Evolutionary conservation across 1,139 yeast genomes (phyloP).

Genomic region (Magnusiomyces clavatus): DNA sequence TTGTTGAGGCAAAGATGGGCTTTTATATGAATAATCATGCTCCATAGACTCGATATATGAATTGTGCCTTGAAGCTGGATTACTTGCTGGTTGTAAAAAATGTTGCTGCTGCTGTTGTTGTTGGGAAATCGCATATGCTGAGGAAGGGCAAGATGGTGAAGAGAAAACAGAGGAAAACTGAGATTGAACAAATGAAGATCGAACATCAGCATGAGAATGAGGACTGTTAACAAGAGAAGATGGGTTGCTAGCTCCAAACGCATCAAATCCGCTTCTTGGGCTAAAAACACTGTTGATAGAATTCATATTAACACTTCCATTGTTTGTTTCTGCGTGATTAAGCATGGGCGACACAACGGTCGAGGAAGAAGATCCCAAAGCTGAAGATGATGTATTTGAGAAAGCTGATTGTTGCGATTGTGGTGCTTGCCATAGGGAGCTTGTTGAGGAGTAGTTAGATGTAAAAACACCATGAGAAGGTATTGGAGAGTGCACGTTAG

Average conservation of each 20-base stretch:
- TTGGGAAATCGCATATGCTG: slow-evolving; percentile 7
- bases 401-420: neutral
- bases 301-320: neutral
- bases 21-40: slow-evolving; percentile 6
- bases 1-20: slow-evolving; percentile 7
- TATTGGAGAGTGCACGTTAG: slow-evolving; percentile 7
- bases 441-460: neutral
- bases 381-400: neutral
- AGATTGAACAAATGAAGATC: slow-evolving; percentile 7
- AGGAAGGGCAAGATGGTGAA: slow-evolving; percentile 10
- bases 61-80: neutral
- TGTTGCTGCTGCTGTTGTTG: slow-evolving; percentile 7
- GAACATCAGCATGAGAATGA: slow-evolving; percentile 3
- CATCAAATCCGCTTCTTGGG: neutral
- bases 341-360: slow-evolving; percentile 2
- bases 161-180: slow-evolving; percentile 11
- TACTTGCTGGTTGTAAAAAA: neutral
- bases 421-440: neutral
- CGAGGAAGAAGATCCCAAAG: neutral
- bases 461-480: slow-evolving; percentile 6
- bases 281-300: slow-evolving; percentile 1
- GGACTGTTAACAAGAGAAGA: slow-evolving; percentile 1
- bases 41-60: slow-evolving; percentile 1
- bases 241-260: slow-evolving; percentile 6
- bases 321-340: neutral